A percentile compares a stretch with the other conserved stretches of the same genome.
phyloP scores from a whole-genome alignment of 164 flowering plant species.

The Magnolia officinalis region DNA sequence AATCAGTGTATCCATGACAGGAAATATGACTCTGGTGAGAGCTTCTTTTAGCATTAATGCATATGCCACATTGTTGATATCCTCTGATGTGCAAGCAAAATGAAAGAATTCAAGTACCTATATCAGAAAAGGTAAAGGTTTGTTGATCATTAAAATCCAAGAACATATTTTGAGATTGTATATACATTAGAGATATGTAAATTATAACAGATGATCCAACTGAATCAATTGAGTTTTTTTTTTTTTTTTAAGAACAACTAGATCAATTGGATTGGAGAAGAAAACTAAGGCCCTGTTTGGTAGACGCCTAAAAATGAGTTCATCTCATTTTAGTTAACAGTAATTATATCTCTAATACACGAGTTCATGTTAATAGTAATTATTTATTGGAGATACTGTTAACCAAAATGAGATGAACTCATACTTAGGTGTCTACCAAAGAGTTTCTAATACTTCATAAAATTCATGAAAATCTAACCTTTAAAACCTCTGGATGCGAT shows the following conservation, averaged over 20 bases:
- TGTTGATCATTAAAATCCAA: neutral
- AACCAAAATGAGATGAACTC: too few relatives aligned
- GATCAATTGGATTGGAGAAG: neutral
- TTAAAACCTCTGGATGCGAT: slow-evolving; percentile 74
- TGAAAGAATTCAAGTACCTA: slow-evolving; percentile 97
- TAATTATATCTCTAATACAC: too few relatives aligned
- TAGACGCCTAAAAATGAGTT: too few relatives aligned
- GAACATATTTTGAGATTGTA: neutral
- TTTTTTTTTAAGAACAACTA: neutral
- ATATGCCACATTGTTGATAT: slow-evolving; percentile 93
- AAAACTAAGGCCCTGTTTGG: neutral
- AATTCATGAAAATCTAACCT: slow-evolving; percentile 35
- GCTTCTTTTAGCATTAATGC: slow-evolving; percentile 83
- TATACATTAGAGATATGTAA: too few relatives aligned
- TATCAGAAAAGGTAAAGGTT: neutral
- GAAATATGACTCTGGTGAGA: slow-evolving; percentile 49
- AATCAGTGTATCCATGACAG: slow-evolving; percentile 69
- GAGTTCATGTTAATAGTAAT: too few relatives aligned
- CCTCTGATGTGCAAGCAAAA: slow-evolving; percentile 96
- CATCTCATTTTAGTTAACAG: too few relatives aligned
- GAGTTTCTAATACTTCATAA: neutral
- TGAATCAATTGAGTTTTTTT: neutral
- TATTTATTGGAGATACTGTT: too few relatives aligned
- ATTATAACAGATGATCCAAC: too few relatives aligned
- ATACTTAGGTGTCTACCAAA: neutral